Base-by-base conservation (phyloP, 495 filamentous ascomycete species). In the Penicillium desertorum region DNA sequence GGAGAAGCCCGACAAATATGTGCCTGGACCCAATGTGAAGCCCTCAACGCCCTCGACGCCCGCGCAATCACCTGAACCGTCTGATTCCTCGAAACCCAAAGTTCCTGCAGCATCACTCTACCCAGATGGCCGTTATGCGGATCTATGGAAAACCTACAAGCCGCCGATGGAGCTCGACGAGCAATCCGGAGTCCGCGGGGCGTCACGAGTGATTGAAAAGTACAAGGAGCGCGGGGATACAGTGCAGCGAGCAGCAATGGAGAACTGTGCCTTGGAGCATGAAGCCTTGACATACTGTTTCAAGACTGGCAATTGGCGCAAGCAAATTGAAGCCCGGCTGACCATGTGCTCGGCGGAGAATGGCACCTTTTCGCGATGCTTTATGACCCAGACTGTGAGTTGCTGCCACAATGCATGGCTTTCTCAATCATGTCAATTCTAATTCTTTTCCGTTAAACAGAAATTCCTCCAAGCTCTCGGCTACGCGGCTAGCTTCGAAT, bases 241-340 rank as follows among this genome's bases (percentile, higher is more conserved):
- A 52, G 90, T 98, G 51, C 88, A 89, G 19, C 80, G 82, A 19
- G 90, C 89, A 8, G 94, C 94, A 14, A 76, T 96, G 61, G 95
- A 98, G 76, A 98, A 97, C 70, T 98, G 94, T 76, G 88, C 91
- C 0, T 60, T 90, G 52, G 91, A 97, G 72, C 88, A 96, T 71
- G 73, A 86, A 62, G 85, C 81, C 23, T 81, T 92, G 73, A 80
- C 81, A 48, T 76, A 84, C 3, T 98, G 94, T 76, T 95, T 90
- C 75, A 75, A 79, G 54, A 77, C 73, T 42, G 91, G 91, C 36
- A 76, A 73, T 22, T 80, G 78, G 71, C 55, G 61, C 57, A 71
- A 76, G 51, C 72, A 70, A 48, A 49, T 76, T 19, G 66, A 69
- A 48, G 78, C 84, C 44, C 77, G 79, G 23, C 68, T 88, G 72